A percentile compares a stretch with the other conserved stretches of the same genome.
Conservation (phyloP, 2,329 filamentous ascomycete genomes). For the Pseudogymnoascus sp. region DNA sequence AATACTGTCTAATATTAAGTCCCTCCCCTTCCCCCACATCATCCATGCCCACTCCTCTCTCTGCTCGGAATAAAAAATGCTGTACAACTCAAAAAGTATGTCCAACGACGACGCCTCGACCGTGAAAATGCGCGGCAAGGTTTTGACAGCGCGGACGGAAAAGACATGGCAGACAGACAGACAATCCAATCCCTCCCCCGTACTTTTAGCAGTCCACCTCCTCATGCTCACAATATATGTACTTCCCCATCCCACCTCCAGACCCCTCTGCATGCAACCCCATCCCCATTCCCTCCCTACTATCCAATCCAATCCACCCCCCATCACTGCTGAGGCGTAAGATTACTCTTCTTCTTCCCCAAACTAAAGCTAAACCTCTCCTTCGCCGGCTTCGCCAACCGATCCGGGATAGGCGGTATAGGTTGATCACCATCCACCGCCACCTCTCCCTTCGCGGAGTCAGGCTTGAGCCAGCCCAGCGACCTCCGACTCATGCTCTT, state of each 20-base stretch:
- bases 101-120: neutral
- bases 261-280: too few relatives aligned
- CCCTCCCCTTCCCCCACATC: neutral
- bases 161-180: neutral
- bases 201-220: neutral
- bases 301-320: neutral
- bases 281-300: too few relatives aligned
- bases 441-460: constrained; percentile 14
- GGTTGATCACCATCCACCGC: constrained; percentile 21
- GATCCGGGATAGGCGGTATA: constrained; percentile 27
- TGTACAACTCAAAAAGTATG: neutral
- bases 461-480: constrained; percentile 43
- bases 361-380: constrained; percentile 59
- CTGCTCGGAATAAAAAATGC: neutral
- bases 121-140: neutral
- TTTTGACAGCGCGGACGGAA: neutral
- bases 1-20: neutral
- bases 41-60: too few relatives aligned
- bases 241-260: too few relatives aligned
- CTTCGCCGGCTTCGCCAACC: constrained; percentile 43
- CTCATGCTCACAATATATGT: too few relatives aligned
- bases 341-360: constrained; percentile 62
- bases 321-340: constrained; percentile 14
- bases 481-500: constrained; percentile 74
- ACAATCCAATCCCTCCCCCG: neutral